phyloP scores from a whole-genome alignment of 805 yeast species.

The Starmerella bombicola region DNA sequence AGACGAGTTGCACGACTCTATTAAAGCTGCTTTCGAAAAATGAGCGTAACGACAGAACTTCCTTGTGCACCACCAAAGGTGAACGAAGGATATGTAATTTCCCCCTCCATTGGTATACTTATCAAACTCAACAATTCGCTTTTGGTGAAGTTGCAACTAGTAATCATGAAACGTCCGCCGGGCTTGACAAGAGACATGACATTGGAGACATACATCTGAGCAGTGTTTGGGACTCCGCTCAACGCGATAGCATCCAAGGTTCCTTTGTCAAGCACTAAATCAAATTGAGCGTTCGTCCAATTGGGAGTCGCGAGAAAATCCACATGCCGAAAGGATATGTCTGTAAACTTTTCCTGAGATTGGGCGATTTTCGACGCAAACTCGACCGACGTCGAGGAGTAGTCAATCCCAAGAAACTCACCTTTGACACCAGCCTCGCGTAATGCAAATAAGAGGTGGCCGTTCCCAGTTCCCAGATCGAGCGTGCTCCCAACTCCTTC shows the following conservation, averaged over 20 bases:
- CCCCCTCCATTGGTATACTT: conserved; percentile 31
- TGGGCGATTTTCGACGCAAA: conserved; percentile 54
- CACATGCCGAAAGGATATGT: conserved; percentile 45
- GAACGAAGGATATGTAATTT: conserved; percentile 61
- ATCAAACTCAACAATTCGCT: conserved; percentile 41
- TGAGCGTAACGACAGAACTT: conserved; percentile 74
- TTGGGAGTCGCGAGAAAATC: conserved; percentile 47
- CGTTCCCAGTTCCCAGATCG: conserved; percentile 95
- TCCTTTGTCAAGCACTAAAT: conserved; percentile 82
- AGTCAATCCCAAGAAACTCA: conserved; percentile 65
- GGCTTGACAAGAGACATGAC: conserved; percentile 44
- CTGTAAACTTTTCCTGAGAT: conserved; percentile 18
- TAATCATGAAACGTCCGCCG: conserved; percentile 55
- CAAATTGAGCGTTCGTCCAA: conserved; percentile 39
- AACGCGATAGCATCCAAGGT: conserved; percentile 94
- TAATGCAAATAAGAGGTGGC: conserved; percentile 68
- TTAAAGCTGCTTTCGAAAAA: conserved; percentile 34
- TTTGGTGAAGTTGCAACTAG: conserved; percentile 90
- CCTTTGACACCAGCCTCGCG: conserved; percentile 51
- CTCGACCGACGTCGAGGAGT: conserved; percentile 64
- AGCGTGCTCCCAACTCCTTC: conserved; percentile 33
- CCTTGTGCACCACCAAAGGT: conserved; percentile 86
- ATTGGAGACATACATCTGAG: conserved; percentile 45
- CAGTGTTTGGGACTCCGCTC: conserved; percentile 35
- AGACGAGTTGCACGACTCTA: conserved; percentile 39